These are phyloP conservation scores for Flaveria linearis DNA, from an alignment of 129 eudicot species.

Conservation along the genomic window DNA sequence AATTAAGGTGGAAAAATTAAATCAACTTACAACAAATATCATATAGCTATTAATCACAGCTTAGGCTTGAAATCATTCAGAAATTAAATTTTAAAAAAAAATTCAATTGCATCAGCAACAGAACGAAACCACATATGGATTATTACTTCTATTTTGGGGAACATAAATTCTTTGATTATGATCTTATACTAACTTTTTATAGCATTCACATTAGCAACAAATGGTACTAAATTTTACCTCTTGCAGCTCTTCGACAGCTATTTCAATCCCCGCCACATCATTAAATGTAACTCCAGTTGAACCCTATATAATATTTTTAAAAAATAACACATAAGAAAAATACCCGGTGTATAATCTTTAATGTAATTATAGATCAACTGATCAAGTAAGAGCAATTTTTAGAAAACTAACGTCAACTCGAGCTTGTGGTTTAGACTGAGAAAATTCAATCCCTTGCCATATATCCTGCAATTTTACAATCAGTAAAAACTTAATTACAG, in stretches of 20 bases:
- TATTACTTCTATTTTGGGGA: background rate
- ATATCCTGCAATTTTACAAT: conserved; percentile 63
- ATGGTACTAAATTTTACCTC: conserved; percentile 49
- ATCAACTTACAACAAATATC: conserved; percentile 13
- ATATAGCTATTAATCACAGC: conserved; percentile 11
- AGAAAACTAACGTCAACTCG: conserved; percentile 84
- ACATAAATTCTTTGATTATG: background rate
- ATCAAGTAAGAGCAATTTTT: background rate
- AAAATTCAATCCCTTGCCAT: conserved; percentile 97
- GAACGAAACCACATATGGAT: background rate
- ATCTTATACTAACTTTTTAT: background rate
- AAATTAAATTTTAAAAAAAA: background rate
- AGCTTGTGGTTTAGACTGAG: conserved; percentile 95
- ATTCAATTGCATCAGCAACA: background rate
- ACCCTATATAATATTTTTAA: conserved; percentile 45
- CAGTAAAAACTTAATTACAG: background rate
- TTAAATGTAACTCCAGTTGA: conserved; percentile 89
- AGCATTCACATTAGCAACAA: background rate
- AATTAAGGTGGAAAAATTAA: background rate
- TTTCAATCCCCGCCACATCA: conserved; percentile 96
- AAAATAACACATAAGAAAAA: conserved; percentile 1
- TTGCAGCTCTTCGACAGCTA: conserved; percentile 96
- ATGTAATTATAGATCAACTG: conserved; percentile 10
- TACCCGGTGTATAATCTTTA: conserved; percentile 13
- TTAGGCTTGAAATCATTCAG: background rate